Percentiles rank a stretch among this genome's conserved stretches.
These are phyloP conservation scores for Cairneyella variabilis DNA, from an alignment of 495 filamentous ascomycete species.

Conservation along the genomic window DNA sequence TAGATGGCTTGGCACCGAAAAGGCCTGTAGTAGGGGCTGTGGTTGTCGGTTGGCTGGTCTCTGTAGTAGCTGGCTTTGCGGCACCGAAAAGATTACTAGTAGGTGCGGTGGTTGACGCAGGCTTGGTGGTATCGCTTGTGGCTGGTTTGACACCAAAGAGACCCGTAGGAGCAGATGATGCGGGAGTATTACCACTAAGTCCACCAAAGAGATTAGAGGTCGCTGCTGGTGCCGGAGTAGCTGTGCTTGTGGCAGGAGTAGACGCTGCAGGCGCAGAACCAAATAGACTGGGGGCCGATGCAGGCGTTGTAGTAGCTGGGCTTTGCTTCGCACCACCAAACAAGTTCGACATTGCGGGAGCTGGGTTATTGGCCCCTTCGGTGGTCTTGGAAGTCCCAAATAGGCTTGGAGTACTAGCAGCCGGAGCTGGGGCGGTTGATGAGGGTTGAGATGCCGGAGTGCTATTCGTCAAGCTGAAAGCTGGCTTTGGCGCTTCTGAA, in stretches of 20 bases:
- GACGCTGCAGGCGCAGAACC: conserved; percentile 17
- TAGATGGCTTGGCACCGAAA: not conserved
- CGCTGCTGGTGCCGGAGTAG: not conserved
- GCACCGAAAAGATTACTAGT: conserved; percentile 10
- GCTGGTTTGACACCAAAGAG: conserved; percentile 19
- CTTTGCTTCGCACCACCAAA: not conserved
- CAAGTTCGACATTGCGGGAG: not conserved
- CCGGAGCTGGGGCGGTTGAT: conserved; percentile 12
- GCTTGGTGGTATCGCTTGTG: not conserved
- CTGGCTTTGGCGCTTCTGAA: conserved; percentile 4
- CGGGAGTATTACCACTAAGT: not conserved
- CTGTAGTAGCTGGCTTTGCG: not conserved
- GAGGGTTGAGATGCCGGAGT: conserved; percentile 5
- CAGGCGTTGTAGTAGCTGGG: not conserved
- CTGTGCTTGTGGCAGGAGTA: conserved; percentile 12
- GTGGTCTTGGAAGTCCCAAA: conserved; percentile 30
- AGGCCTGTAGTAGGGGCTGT: conserved; percentile 18
- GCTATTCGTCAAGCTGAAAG: conserved; percentile 13
- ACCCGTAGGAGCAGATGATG: conserved; percentile 15
- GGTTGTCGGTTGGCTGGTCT: conserved; percentile 17
- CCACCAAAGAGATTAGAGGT: conserved; percentile 17
- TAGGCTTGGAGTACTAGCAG: conserved; percentile 29
- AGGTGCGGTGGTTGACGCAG: conserved; percentile 22
- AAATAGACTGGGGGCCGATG: conserved; percentile 23
- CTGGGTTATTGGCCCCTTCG: conserved; percentile 22